A percentile compares a stretch with the other conserved stretches of the same genome.
These are phyloP conservation scores for Clonostachys byssicola DNA, from an alignment of 2,329 filamentous ascomycete genomes.

Conservation along the genomic window DNA sequence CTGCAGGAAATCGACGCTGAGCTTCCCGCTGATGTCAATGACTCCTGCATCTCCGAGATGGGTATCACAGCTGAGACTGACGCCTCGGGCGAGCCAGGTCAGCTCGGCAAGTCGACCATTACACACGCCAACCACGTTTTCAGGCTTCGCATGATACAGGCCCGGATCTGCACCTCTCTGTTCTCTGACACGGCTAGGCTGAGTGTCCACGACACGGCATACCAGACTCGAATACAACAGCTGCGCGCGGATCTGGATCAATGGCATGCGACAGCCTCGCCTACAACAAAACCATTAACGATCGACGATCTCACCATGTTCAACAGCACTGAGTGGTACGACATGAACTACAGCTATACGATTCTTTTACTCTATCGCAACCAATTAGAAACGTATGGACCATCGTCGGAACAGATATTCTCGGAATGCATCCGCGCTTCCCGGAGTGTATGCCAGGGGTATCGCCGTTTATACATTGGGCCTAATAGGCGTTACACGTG, in stretches of 20 bases:
- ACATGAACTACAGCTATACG: background rate
- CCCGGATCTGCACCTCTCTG: background rate
- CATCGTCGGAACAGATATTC: constrained; percentile 10
- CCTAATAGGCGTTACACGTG: background rate
- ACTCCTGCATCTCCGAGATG: background rate
- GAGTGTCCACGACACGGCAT: background rate
- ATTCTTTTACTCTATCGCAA: background rate
- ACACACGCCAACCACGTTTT: background rate
- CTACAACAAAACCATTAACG: too few species aligned
- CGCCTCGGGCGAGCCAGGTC: background rate
- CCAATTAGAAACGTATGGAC: constrained; percentile 8
- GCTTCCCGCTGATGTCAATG: background rate
- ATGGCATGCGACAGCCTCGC: constrained; percentile 2
- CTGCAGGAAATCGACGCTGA: background rate
- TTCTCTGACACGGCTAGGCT: background rate
- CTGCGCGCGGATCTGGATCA: background rate
- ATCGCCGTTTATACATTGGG: constrained; percentile 5
- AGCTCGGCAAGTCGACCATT: background rate
- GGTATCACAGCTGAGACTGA: background rate
- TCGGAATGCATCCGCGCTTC: constrained; percentile 10
- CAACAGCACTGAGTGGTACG: constrained; percentile 10
- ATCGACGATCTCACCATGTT: constrained; percentile 1
- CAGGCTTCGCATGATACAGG: background rate
- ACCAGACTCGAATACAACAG: background rate
- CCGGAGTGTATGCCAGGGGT: constrained; percentile 6